phyloP scores from a whole-genome alignment of 2,329 filamentous ascomycete genomes.

The Diaporthe nobilis region DNA sequence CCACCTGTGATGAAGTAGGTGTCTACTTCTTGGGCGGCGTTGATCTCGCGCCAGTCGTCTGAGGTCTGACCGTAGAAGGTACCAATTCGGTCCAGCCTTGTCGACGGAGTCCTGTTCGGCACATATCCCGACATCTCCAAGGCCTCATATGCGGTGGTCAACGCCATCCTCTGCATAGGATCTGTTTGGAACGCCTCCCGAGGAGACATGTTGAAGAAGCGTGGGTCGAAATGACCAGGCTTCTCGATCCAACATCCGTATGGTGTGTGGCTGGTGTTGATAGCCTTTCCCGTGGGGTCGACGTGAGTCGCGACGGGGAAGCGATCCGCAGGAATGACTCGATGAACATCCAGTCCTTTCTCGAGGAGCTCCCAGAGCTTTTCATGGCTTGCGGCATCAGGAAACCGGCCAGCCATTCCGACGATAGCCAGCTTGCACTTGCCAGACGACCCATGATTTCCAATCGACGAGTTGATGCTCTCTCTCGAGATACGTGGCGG shows the following conservation, averaged over 20 bases:
- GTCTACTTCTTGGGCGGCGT: constrained; percentile 79
- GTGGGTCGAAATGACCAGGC: constrained; percentile 83
- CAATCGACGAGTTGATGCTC: constrained; percentile 54
- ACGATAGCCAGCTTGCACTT: constrained; percentile 86
- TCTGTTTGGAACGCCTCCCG: constrained; percentile 85
- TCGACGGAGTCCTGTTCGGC: constrained; percentile 80
- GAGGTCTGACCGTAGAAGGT: constrained; percentile 83
- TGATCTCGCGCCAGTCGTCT: constrained; percentile 84
- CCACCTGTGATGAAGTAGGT: constrained; percentile 64
- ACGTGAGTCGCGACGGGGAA: constrained; percentile 80
- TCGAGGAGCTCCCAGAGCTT: constrained; percentile 82
- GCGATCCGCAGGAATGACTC: constrained; percentile 76
- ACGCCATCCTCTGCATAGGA: constrained; percentile 82
- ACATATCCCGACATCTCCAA: constrained; percentile 86
- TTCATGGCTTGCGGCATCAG: constrained; percentile 78
- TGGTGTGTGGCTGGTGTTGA: constrained; percentile 83
- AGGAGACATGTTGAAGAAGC: constrained; percentile 90
- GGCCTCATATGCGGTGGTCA: constrained; percentile 85
- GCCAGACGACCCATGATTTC: constrained; percentile 62
- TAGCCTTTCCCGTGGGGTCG: constrained; percentile 79
- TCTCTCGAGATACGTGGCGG: constrained; percentile 53
- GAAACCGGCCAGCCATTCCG: constrained; percentile 84
- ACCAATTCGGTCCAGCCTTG: constrained; percentile 73
- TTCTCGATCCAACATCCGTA: constrained; percentile 83
- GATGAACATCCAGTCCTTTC: constrained; percentile 82